Evolutionary conservation across 2,329 filamentous ascomycete species (phyloP).

Genomic region (Neofusicoccum cordaticola): DNA sequence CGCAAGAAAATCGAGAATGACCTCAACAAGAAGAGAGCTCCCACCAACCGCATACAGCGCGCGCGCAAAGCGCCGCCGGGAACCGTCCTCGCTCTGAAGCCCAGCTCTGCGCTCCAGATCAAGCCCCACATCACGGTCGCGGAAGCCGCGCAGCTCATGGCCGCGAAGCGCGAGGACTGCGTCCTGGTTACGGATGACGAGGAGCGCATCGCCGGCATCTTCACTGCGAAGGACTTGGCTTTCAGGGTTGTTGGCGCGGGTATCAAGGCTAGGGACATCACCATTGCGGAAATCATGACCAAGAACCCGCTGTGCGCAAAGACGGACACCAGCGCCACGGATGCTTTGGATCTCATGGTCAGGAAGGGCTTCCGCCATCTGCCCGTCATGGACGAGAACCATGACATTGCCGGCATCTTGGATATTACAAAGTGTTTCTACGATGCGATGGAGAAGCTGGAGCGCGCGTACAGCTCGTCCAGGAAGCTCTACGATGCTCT

Average conservation of each 20-base stretch:
- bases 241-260: conserved; percentile 94
- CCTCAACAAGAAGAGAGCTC: conserved; percentile 94
- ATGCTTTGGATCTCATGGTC: conserved; percentile 97
- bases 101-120: conserved; percentile 94
- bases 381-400: conserved; percentile 99
- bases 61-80: conserved; percentile 92
- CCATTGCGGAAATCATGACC: conserved; percentile 98
- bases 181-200: conserved; percentile 97
- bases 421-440: conserved; percentile 99
- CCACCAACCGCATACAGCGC: conserved; percentile 72
- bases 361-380: conserved; percentile 96
- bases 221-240: conserved; percentile 96
- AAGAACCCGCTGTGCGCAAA: conserved; percentile 97
- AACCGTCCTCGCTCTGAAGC: conserved; percentile 91
- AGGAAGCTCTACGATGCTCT: conserved; percentile 95
- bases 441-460: conserved; percentile 99
- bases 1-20: conserved; percentile 95
- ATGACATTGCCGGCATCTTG: conserved; percentile 95
- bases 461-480: conserved; percentile 96
- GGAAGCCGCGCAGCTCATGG: conserved; percentile 97
- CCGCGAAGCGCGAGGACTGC: conserved; percentile 96
- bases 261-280: conserved; percentile 82
- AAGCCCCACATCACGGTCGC: conserved; percentile 91
- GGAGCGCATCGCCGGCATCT: conserved; percentile 96
- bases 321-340: conserved; percentile 96